Conservation (phyloP, 192 early-diverging fungal species). For the Coemansia nantahalensis region DNA sequence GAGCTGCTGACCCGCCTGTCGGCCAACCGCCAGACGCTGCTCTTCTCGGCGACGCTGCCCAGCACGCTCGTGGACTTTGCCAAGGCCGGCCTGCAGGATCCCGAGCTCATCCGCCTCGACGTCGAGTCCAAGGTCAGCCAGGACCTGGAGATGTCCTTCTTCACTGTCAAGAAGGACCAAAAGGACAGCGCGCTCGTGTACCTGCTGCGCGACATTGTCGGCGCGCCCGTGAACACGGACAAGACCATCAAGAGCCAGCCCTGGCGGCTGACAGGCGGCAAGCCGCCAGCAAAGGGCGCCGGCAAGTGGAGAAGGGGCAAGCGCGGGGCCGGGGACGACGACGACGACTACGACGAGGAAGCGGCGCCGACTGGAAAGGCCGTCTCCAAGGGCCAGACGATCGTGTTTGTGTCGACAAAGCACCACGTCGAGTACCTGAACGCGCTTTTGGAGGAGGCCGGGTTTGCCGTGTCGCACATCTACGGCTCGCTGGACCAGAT, state of each 20-base stretch:
- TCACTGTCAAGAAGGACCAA: conserved; percentile 77
- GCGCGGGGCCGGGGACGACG: conserved; percentile 6
- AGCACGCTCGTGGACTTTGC: conserved; percentile 94
- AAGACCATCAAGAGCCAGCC: conserved; percentile 43
- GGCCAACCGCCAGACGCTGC: conserved; percentile 79
- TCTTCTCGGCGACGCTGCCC: conserved; percentile 97
- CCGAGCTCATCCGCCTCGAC: conserved; percentile 89
- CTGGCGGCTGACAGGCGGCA: conserved; percentile 12
- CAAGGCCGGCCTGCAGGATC: conserved; percentile 92
- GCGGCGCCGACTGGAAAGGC: not conserved
- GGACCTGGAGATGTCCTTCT: conserved; percentile 96
- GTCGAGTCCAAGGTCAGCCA: conserved; percentile 91
- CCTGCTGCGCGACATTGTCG: conserved; percentile 75
- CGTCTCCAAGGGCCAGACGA: conserved; percentile 62
- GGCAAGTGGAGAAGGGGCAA: conserved; percentile 29
- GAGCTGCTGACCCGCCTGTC: conserved; percentile 88
- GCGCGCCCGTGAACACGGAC: conserved; percentile 56
- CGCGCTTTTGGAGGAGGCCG: conserved; percentile 64
- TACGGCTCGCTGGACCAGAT: conserved; percentile 95
- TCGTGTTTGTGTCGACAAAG: conserved; percentile 95
- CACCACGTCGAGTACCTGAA: conserved; percentile 97
- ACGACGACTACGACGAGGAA: not conserved
- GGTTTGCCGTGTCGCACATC: conserved; percentile 80
- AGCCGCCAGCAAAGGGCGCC: conserved; percentile 7
- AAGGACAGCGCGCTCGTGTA: conserved; percentile 91